Evolutionary conservation across 768 basidiomycete genomes (phyloP), one percentile per base, ranked within the genome.

Genomic region (Auricularia auricula-judae): DNA sequence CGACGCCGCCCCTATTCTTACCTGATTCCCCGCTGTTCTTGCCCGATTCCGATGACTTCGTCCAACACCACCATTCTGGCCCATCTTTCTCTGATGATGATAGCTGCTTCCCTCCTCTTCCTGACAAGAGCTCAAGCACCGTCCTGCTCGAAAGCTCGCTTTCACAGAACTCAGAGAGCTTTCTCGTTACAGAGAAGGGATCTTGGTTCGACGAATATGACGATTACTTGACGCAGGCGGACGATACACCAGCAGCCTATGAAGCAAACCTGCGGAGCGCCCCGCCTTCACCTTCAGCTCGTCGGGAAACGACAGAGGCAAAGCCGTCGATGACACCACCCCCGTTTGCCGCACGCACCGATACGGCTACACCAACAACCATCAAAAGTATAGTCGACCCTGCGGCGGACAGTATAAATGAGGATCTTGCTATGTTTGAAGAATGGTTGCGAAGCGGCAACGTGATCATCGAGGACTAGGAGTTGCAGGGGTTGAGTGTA

Each of bases 381-480:
- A 18, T 18, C 12, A 7, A 42, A 42, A 42, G 39, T 51, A 18
- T 12, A 21, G 47, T 18, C 47, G 47, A 51, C 47, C 47, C 16
- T 5, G 47, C 18, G 14, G 21, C 47, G 21, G 16, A 16, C 21
- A 51, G 34, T 33, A 33, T 59, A 1, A 59, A 59, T 3, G 56
- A 59, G 4, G 56, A 59, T 14, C 78, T 88, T 61, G 85, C 82
- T 3, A 86, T 86, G 67, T 77, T 91, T 35, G 85, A 88, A 65
- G 82, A 78, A 56, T 91, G 86, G 86, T 72, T 90, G 68, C 76
- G 81, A 36, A 87, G 87, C 69, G 86, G 81, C 35, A 80, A 82
- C 3, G 83, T 89, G 1, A 79, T 82, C 53, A 83, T 87, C 63
- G 74, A 69, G 54, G 69, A 51, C 21, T 16, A 16, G 47, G 5